A percentile compares a stretch with the other conserved stretches of the same genome.
Evolutionary conservation across 306 rosid genomes (phyloP).

Genomic region (Begonia loranthoides): DNA sequence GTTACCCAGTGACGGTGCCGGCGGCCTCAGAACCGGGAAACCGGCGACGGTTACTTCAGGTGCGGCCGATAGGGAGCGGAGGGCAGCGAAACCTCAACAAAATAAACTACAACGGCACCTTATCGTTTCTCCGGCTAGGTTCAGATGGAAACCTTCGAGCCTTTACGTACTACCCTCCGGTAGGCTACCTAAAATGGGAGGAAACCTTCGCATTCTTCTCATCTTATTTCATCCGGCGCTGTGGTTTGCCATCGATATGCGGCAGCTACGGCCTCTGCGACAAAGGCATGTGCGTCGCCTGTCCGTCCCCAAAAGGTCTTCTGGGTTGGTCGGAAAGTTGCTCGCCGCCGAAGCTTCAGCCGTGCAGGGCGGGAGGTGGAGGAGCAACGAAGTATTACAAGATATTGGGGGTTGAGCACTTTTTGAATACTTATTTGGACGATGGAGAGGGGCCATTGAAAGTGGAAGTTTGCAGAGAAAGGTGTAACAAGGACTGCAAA

Average conservation of each 20-base stretch:
- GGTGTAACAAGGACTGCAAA: conserved; percentile 21
- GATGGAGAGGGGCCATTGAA: conserved; percentile 21
- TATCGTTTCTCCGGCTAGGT: conserved; percentile 16
- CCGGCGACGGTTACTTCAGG: conserved; percentile 10
- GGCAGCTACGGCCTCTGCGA: conserved; percentile 17
- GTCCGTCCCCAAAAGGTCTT: conserved; percentile 20
- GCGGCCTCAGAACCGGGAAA: not conserved
- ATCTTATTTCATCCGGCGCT: conserved; percentile 15
- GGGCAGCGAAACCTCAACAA: conserved; percentile 4
- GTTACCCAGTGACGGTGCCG: not conserved
- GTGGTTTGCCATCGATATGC: conserved; percentile 23
- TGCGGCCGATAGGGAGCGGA: conserved; percentile 12
- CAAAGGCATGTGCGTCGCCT: conserved; percentile 19
- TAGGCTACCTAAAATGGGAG: conserved; percentile 11
- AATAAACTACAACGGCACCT: conserved; percentile 16
- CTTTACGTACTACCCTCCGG: conserved; percentile 12
- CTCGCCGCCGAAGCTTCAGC: conserved; percentile 16
- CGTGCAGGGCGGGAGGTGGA: conserved; percentile 3
- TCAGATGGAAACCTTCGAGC: conserved; percentile 21
- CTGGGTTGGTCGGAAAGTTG: conserved; percentile 24
- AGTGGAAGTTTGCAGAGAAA: conserved; percentile 14
- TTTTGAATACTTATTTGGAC: conserved; percentile 9
- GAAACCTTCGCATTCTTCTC: conserved; percentile 24
- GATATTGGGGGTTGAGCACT: conserved; percentile 19
- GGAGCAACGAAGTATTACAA: conserved; percentile 11